A percentile compares a stretch with the other conserved stretches of the same genome.
Conservation (phyloP, 306 rosid genomes). For the Acmispon strigosus region DNA sequence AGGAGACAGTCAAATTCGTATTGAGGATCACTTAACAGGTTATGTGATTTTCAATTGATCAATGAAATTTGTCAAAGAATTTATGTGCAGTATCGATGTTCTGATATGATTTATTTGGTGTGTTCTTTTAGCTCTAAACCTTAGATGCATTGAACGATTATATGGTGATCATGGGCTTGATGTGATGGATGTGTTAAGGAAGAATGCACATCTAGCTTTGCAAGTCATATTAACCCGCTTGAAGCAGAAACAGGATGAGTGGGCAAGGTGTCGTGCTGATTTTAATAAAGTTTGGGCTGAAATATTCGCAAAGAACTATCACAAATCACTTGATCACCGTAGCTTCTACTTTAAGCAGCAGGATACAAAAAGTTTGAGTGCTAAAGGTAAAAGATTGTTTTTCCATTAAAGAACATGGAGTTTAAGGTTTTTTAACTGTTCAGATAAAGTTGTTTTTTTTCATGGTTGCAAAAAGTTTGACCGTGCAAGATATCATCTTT, state of each 20-base stretch:
- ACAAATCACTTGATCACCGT: slow-evolving; percentile 96
- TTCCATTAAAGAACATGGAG: background rate
- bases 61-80: slow-evolving; percentile 12
- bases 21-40: slow-evolving; percentile 97
- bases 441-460: background rate
- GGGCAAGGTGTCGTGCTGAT: slow-evolving; percentile 88
- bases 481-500: background rate
- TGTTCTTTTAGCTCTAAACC: slow-evolving; percentile 61
- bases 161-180: slow-evolving; percentile 99
- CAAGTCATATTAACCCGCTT: slow-evolving; percentile 82
- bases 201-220: slow-evolving; percentile 76
- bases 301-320: slow-evolving; percentile 86
- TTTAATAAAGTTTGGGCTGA: slow-evolving; percentile 95
- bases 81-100: slow-evolving; percentile 10
- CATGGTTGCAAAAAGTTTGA: background rate
- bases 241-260: slow-evolving; percentile 98
- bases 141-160: slow-evolving; percentile 85
- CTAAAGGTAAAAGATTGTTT: slow-evolving; percentile 61
- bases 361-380: slow-evolving; percentile 85
- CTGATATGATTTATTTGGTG: slow-evolving; percentile 13
- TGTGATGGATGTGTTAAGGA: slow-evolving; percentile 89
- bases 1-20: slow-evolving; percentile 61
- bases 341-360: slow-evolving; percentile 99
- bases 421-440: background rate
- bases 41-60: slow-evolving; percentile 20